phyloP scores from a whole-genome alignment of 371 early-diverging fungal species.

The Paramicrosporidium saccamoebae region DNA sequence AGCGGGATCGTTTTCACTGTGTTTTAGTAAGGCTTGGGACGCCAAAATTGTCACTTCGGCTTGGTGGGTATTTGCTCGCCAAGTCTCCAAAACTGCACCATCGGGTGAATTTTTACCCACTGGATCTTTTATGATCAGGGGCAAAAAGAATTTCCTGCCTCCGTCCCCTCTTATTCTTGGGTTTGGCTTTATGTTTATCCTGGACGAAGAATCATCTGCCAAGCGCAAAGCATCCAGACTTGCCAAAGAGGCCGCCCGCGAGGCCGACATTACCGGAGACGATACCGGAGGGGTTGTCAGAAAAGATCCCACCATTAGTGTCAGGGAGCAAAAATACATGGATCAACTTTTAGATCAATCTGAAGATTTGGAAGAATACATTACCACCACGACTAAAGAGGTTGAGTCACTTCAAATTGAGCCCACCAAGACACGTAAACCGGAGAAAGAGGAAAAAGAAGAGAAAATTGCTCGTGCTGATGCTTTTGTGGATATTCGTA shows the following conservation, averaged over 20 bases:
- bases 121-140: conserved; percentile 88
- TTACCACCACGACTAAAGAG: too few relatives aligned
- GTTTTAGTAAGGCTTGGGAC: conserved; percentile 91
- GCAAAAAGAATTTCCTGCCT: conserved; percentile 81
- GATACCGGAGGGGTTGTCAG: too few relatives aligned
- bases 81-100: conserved; percentile 83
- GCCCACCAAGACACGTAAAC: too few relatives aligned
- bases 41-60: conserved; percentile 76
- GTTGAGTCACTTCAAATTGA: too few relatives aligned
- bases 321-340: too few relatives aligned
- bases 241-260: conserved; percentile 2
- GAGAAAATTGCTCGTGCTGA: conserved; percentile 2
- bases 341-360: too few relatives aligned
- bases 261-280: conserved; percentile 1
- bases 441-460: conserved; percentile 1
- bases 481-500: too few relatives aligned
- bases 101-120: conserved; percentile 84
- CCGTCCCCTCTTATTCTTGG: conserved; percentile 88
- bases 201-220: conserved; percentile 36
- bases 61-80: conserved; percentile 78
- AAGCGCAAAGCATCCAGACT: conserved; percentile 8
- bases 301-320: too few relatives aligned
- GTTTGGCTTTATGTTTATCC: conserved; percentile 64
- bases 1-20: conserved; percentile 86
- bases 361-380: too few relatives aligned